Conservation (phyloP, 78 protist species). For the Isochrysis galbana region DNA sequence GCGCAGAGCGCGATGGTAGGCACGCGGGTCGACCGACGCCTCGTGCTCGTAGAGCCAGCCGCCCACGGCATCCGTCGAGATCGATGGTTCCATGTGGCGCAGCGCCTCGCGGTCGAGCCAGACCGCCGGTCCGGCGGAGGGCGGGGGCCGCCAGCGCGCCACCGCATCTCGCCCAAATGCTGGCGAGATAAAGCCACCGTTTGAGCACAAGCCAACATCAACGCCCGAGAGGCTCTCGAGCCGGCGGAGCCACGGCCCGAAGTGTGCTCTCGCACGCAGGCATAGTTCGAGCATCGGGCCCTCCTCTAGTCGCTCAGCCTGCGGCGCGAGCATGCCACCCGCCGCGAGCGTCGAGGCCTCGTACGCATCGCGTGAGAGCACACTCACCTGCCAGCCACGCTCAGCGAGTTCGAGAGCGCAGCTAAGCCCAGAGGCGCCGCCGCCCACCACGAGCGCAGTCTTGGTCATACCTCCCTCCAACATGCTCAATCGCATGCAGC, state of each 20-base stretch:
- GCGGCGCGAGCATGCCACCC: conserved; percentile 21
- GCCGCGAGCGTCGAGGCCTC: neutral
- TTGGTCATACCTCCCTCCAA: too few species aligned
- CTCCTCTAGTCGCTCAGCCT: neutral
- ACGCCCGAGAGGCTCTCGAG: neutral
- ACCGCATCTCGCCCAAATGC: neutral
- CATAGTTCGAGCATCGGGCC: neutral
- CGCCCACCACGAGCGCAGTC: neutral
- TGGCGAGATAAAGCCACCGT: neutral
- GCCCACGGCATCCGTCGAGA: neutral
- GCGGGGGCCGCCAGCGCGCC: neutral
- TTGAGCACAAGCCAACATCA: neutral
- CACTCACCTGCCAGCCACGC: neutral
- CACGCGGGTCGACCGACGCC: conserved; percentile 14
- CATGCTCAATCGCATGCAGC: too few species aligned
- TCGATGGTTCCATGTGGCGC: neutral
- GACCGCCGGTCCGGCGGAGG: neutral
- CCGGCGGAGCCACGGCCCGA: neutral
- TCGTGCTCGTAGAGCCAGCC: neutral
- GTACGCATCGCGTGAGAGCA: neutral
- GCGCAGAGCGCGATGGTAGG: neutral
- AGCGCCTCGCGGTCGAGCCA: neutral
- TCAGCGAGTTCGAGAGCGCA: neutral
- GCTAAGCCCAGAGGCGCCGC: neutral
- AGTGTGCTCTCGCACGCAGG: neutral